These are phyloP conservation scores for Pseudopyricularia javanii DNA, from an alignment of 2,329 filamentous ascomycete genomes.

Conservation along the genomic window DNA sequence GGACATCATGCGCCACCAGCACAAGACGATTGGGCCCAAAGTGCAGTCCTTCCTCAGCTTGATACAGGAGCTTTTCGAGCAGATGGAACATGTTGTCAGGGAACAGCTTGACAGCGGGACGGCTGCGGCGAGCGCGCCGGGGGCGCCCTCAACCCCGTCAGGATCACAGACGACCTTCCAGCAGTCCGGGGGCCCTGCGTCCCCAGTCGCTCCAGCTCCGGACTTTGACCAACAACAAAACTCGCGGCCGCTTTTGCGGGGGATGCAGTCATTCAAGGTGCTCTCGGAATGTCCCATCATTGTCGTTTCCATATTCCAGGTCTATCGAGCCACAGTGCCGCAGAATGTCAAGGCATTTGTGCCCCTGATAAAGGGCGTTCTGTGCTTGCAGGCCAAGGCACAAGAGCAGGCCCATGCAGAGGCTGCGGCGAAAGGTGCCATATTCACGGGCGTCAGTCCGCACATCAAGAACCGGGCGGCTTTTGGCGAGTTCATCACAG, in stretches of 20 bases:
- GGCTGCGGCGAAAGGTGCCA: conserved; percentile 63
- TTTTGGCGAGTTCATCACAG: conserved; percentile 95
- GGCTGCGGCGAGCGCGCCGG: conserved; percentile 32
- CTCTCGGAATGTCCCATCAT: conserved; percentile 97
- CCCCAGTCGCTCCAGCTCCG: conserved; percentile 69
- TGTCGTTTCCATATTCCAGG: conserved; percentile 95
- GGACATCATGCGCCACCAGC: conserved; percentile 88
- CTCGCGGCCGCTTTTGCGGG: conserved; percentile 68
- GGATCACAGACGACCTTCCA: conserved; percentile 63
- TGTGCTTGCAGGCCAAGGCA: conserved; percentile 80
- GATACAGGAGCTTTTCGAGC: conserved; percentile 91
- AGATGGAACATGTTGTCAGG: conserved; percentile 87
- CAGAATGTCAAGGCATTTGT: conserved; percentile 87
- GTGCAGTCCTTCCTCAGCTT: conserved; percentile 84
- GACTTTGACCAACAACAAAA: conserved; percentile 79
- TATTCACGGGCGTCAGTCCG: conserved; percentile 87
- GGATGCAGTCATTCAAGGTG: conserved; percentile 98
- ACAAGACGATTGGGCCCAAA: conserved; percentile 63
- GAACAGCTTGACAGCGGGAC: conserved; percentile 82
- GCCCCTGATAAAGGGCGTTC: conserved; percentile 80
- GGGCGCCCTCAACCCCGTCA: conserved; percentile 54
- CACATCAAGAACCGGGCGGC: conserved; percentile 88
- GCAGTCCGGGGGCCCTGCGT: conserved; percentile 61
- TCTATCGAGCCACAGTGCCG: conserved; percentile 67
- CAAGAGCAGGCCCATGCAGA: conserved; percentile 87